phyloP scores from a whole-genome alignment of 108 stramenopile species.

The Chaetoceros tenuissimus region DNA sequence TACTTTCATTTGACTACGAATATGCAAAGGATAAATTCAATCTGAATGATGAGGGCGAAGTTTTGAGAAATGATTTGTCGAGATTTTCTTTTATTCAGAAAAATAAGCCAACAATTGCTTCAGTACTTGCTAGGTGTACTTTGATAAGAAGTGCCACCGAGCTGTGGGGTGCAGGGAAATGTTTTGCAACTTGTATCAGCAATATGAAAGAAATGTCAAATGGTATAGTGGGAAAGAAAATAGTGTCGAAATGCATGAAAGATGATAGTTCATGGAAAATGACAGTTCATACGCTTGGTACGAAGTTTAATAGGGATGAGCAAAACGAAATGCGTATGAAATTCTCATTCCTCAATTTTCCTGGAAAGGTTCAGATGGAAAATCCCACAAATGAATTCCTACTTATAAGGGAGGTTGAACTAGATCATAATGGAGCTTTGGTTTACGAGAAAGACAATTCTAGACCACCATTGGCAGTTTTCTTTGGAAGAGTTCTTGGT shows the following conservation, averaged over 20 bases:
- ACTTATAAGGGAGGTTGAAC: constrained; percentile 64
- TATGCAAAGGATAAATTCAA: constrained; percentile 1
- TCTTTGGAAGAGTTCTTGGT: constrained; percentile 71
- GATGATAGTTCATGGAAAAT: constrained; percentile 51
- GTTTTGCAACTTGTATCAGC: constrained; percentile 41
- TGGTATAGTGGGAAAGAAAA: constrained; percentile 1
- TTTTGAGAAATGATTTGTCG: background rate
- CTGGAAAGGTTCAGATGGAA: constrained; percentile 67
- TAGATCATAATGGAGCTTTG: constrained; percentile 48
- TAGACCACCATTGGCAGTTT: constrained; percentile 56
- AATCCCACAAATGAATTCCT: constrained; percentile 56
- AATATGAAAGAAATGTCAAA: constrained; percentile 17
- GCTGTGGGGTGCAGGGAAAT: constrained; percentile 54
- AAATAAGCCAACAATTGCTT: constrained; percentile 22
- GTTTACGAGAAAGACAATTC: constrained; percentile 36
- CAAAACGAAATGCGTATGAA: constrained; percentile 58
- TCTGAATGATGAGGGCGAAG: background rate
- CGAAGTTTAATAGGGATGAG: constrained; percentile 55
- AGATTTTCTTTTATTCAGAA: background rate
- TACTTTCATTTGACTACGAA: constrained; percentile 25
- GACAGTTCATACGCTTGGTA: constrained; percentile 69
- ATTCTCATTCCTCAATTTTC: constrained; percentile 37
- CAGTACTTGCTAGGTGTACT: constrained; percentile 47
- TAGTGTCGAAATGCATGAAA: constrained; percentile 1
- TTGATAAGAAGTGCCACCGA: constrained; percentile 67